Evolutionary conservation across 1,139 yeast genomes (phyloP).

Genomic region (Suhomyces panamericanus): DNA sequence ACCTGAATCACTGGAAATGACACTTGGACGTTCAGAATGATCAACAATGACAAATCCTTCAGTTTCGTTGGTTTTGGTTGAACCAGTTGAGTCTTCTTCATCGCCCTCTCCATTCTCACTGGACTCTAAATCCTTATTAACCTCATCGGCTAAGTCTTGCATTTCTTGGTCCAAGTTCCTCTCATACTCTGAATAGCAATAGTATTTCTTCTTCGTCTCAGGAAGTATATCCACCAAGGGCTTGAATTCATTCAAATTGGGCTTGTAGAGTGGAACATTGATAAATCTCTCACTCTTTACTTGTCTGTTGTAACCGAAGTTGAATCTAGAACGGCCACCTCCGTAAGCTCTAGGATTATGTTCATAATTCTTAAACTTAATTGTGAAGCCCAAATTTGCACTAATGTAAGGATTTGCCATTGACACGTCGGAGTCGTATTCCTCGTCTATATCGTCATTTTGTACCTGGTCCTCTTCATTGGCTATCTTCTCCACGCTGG

Average conservation of each 20-base stretch:
- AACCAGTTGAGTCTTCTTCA: constrained; percentile 34
- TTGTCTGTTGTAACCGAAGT: constrained; percentile 9
- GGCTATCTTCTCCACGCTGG: neutral
- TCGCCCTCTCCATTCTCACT: constrained; percentile 9
- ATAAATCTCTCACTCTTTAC: constrained; percentile 15
- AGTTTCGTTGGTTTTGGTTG: constrained; percentile 25
- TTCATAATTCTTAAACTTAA: constrained; percentile 29
- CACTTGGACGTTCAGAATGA: constrained; percentile 4
- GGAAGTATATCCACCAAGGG: constrained; percentile 31
- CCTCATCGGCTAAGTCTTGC: constrained; percentile 20
- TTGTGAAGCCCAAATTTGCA: constrained; percentile 51
- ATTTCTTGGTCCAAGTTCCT: constrained; percentile 19
- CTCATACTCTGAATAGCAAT: constrained; percentile 30
- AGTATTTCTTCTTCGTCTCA: constrained; percentile 30
- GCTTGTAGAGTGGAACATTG: constrained; percentile 35
- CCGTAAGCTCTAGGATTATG: constrained; percentile 19
- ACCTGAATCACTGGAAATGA: constrained; percentile 3
- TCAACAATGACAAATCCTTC: constrained; percentile 26
- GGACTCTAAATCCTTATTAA: constrained; percentile 13
- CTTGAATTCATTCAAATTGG: constrained; percentile 30
- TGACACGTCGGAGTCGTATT: constrained; percentile 49
- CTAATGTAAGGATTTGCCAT: constrained; percentile 53
- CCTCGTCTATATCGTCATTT: constrained; percentile 23
- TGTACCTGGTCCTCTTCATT: neutral
- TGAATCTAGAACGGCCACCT: constrained; percentile 12